Evolutionary conservation across 202 grass and related monocot species (phyloP).

Genomic region (Brachypodium distachyon): DNA sequence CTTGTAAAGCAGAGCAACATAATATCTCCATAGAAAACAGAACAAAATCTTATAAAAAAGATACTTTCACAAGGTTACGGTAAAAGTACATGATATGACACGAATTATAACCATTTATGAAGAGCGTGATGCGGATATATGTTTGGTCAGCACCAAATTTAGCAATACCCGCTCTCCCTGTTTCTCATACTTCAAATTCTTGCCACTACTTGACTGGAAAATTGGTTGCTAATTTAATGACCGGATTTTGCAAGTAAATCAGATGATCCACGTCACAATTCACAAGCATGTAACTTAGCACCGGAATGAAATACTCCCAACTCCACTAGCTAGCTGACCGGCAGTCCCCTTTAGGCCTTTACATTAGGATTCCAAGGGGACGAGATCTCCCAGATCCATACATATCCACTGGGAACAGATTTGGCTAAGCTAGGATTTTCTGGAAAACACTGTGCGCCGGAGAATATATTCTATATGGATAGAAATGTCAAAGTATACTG

Average conservation of each 20-base stretch:
- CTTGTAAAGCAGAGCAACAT: background rate
- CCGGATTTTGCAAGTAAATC: too few species aligned
- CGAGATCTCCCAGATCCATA: background rate
- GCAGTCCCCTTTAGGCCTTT: background rate
- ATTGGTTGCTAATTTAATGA: too few species aligned
- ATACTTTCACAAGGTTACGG: background rate
- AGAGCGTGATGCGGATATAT: too few species aligned
- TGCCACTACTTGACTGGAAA: too few species aligned
- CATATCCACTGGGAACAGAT: constrained; percentile 6
- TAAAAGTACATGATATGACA: background rate
- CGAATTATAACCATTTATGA: background rate
- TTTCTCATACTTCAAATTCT: too few species aligned
- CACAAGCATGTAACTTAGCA: too few species aligned
- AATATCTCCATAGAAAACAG: too few species aligned
- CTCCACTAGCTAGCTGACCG: background rate
- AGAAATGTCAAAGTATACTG: background rate
- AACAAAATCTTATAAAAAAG: too few species aligned
- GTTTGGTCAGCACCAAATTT: too few species aligned
- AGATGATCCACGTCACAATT: too few species aligned
- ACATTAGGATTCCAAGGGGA: too few species aligned
- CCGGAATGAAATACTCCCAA: background rate
- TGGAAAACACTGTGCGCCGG: background rate
- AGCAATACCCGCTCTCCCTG: too few species aligned
- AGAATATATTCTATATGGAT: constrained; percentile 34
- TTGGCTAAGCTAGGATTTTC: constrained; percentile 21